Evolutionary conservation across 2,329 filamentous ascomycete species (phyloP).

Genomic region (Nemania sp.): DNA sequence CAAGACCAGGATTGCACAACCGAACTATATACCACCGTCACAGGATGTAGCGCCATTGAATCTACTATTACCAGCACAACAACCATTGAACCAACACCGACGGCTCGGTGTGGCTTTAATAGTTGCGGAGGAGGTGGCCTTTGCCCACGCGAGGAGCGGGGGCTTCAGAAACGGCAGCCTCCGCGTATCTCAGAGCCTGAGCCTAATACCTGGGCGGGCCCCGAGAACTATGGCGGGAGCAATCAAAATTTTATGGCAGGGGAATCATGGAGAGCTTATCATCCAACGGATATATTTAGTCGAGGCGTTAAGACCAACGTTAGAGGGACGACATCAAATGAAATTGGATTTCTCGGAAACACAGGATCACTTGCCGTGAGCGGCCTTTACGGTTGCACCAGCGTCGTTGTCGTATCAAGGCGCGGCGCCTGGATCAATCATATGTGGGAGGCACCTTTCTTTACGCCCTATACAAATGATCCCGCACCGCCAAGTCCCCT

Average conservation of each 20-base stretch:
- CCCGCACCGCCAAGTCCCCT: background rate
- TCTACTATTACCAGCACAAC: constrained; percentile 1
- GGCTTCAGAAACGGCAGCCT: background rate
- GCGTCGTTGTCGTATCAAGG: background rate
- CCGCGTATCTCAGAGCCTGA: background rate
- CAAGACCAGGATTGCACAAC: background rate
- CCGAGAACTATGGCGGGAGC: constrained; percentile 1
- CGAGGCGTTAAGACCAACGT: background rate
- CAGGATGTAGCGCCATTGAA: background rate
- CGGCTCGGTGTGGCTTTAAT: background rate
- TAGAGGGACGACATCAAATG: background rate
- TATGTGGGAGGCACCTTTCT: background rate
- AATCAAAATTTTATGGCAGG: background rate
- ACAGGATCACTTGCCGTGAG: background rate
- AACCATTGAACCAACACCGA: background rate
- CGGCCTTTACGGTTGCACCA: constrained; percentile 1
- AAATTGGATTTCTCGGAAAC: background rate
- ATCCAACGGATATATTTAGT: background rate
- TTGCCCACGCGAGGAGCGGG: background rate
- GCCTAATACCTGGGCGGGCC: background rate
- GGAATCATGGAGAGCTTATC: background rate
- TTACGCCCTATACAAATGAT: background rate
- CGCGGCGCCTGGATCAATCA: constrained; percentile 3
- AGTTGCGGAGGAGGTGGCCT: background rate
- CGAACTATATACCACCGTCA: constrained; percentile 1